Evolutionary conservation across 176 grass and related monocot genomes (phyloP).

Genomic region (Musa beccarii): DNA sequence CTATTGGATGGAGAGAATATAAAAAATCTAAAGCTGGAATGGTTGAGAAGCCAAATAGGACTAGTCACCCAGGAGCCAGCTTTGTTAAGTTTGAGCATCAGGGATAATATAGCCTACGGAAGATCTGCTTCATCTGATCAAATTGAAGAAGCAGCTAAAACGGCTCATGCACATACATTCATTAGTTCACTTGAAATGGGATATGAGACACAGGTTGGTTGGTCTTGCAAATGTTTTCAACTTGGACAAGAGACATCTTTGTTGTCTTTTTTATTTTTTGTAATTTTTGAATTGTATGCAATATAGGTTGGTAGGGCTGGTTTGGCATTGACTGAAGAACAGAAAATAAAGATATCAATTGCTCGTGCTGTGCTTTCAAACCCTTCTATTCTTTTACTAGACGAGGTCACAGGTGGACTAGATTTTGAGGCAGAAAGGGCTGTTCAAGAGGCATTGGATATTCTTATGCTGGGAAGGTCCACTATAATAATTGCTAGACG

Average conservation of each 20-base stretch:
- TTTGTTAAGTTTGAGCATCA: conserved; percentile 92
- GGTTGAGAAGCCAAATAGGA: conserved; percentile 99
- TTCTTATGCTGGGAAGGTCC: conserved; percentile 98
- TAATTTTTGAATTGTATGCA: conserved; percentile 18
- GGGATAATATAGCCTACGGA: conserved; percentile 96
- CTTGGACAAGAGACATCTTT: conserved; percentile 12
- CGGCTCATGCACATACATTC: conserved; percentile 92
- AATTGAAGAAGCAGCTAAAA: conserved; percentile 98
- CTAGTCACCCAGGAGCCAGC: conserved; percentile 95
- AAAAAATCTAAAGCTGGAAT: conserved; percentile 91
- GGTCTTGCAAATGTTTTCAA: conserved; percentile 11
- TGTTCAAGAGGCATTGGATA: conserved; percentile 92
- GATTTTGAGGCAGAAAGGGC: conserved; percentile 99
- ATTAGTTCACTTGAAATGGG: conserved; percentile 95
- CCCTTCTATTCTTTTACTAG: conserved; percentile 93
- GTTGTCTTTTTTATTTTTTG: neutral
- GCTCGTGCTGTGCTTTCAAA: conserved; percentile 92
- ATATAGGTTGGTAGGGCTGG: conserved; percentile 86
- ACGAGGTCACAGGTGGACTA: conserved; percentile 95
- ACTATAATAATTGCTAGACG: conserved; percentile 99
- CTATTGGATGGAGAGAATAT: conserved; percentile 99
- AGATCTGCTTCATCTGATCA: conserved; percentile 85
- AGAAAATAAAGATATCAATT: conserved; percentile 98
- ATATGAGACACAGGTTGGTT: conserved; percentile 97
- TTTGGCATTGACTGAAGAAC: conserved; percentile 77